phyloP scores from a whole-genome alignment of 257 asterid species.

The Solanum habrochaites region DNA sequence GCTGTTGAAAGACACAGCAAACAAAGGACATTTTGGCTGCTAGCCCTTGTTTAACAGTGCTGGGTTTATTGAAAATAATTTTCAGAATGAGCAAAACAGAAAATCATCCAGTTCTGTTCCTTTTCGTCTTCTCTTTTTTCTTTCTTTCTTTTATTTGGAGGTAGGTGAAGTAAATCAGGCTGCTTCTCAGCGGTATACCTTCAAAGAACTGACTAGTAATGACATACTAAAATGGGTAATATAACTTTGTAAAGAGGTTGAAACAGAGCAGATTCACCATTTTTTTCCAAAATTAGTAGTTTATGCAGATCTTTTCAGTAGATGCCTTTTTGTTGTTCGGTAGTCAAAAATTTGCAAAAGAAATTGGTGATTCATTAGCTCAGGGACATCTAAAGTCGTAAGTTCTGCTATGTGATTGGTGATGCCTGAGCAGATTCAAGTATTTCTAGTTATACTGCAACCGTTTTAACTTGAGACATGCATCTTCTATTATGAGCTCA shows the following conservation, averaged over 20 bases:
- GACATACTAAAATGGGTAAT: neutral
- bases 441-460: neutral
- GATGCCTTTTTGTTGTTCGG: neutral
- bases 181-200: neutral
- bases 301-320: neutral
- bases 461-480: neutral
- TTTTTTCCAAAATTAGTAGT: neutral
- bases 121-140: neutral
- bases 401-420: neutral
- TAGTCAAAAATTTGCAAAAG: neutral
- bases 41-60: neutral
- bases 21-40: neutral
- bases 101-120: neutral
- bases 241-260: neutral
- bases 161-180: neutral
- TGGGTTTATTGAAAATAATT: neutral
- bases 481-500: neutral
- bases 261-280: neutral
- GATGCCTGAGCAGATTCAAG: neutral
- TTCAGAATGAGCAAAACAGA: neutral
- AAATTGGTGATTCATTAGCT: neutral
- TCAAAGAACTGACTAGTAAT: neutral
- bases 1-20: neutral
- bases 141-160: neutral
- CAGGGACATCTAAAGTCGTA: neutral